phyloP scores from a whole-genome alignment of 2,329 filamentous ascomycete species.

The Pseudocercospora fijiensis region DNA sequence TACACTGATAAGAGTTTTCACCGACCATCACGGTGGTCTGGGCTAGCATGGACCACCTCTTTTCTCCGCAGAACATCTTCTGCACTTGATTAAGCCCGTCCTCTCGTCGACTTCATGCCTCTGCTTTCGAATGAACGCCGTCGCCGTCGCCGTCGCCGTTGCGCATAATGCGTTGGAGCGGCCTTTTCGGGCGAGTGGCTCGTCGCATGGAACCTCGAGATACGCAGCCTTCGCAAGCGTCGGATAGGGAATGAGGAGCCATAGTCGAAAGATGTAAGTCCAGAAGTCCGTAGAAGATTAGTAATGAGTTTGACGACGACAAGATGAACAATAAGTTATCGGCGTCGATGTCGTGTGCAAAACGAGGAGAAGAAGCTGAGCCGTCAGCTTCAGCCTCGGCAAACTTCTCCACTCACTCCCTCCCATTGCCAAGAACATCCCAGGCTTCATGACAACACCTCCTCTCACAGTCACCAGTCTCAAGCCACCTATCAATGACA shows the following conservation, averaged over 20 bases:
- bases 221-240: not conserved
- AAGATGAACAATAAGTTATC: not conserved
- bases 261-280: not conserved
- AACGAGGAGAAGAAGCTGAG: not conserved
- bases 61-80: not conserved
- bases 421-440: not conserved
- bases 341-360: not conserved
- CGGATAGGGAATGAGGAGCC: not conserved
- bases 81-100: not conserved
- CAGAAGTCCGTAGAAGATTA: not conserved
- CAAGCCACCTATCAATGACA: constrained; percentile 8
- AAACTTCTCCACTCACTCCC: not conserved
- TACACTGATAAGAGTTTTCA: constrained; percentile 6
- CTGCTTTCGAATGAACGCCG: not conserved
- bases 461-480: not conserved
- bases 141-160: not conserved
- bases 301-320: not conserved
- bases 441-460: not conserved
- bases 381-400: not conserved
- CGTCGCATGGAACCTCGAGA: not conserved
- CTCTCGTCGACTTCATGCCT: not conserved
- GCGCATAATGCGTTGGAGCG: not conserved
- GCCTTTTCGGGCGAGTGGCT: not conserved
- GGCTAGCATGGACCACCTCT: not conserved
- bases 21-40: not conserved